These are phyloP conservation scores for Aspergillus coremiiformis DNA, from an alignment of 495 filamentous ascomycete species.

Conservation along the genomic window DNA sequence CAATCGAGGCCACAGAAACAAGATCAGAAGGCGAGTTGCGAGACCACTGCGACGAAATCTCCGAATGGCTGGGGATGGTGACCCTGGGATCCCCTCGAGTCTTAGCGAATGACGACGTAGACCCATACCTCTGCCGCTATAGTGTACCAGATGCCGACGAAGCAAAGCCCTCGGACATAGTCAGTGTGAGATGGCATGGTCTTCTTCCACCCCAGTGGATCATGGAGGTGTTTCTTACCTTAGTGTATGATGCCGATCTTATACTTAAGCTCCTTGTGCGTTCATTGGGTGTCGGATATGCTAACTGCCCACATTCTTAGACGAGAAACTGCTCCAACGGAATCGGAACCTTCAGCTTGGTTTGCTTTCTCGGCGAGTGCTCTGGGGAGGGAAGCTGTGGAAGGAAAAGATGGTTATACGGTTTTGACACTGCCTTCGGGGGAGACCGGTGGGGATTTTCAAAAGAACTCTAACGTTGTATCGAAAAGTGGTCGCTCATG, in stretches of 20 bases:
- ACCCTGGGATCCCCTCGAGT: constrained; percentile 68
- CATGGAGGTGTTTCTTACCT: constrained; percentile 27
- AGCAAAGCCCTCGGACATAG: constrained; percentile 17
- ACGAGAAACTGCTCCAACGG: constrained; percentile 11
- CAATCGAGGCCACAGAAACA: constrained; percentile 29
- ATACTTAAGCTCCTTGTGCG: background rate
- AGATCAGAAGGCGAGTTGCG: constrained; percentile 43
- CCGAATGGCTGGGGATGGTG: constrained; percentile 81
- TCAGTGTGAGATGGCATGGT: constrained; percentile 44
- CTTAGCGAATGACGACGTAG: constrained; percentile 55
- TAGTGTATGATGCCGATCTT: constrained; percentile 28
- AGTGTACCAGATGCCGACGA: constrained; percentile 45
- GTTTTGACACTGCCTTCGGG: constrained; percentile 23
- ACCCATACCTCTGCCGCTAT: constrained; percentile 80
- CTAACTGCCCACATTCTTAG: constrained; percentile 2
- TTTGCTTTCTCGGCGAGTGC: constrained; percentile 33
- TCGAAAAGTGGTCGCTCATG: constrained; percentile 9
- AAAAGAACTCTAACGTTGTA: background rate
- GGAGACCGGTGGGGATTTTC: background rate
- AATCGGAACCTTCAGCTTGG: constrained; percentile 20
- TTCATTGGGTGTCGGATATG: background rate
- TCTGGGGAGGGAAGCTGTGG: constrained; percentile 30
- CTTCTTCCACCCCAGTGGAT: constrained; percentile 38
- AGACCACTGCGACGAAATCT: constrained; percentile 54
- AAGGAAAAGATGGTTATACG: constrained; percentile 42